A percentile compares a stretch with the other conserved stretches of the same genome.
Conservation (phyloP, 78 protist genomes). For the slime mould (Dictyostelium discoideum) region dicty_2.7 NC_007090.3:967501-968000, state of each 20-base stretch:
- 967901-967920: constrained; percentile 86
- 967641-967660: constrained; percentile 93
- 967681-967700: constrained; percentile 64
- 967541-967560: constrained; percentile 96
- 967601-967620: constrained; percentile 97
- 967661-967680: constrained; percentile 96
- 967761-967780: constrained; percentile 98
- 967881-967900: constrained; percentile 99
- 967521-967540: constrained; percentile 96
- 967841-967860: constrained; percentile 98
- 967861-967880: constrained; percentile 96
- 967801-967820: constrained; percentile 98
- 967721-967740: constrained; percentile 98
- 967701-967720: constrained; percentile 68
- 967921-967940: constrained; percentile 58
- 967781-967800: constrained; percentile 99
- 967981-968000: background rate
- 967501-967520: constrained; percentile 99
- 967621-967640: constrained; percentile 94
- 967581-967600: constrained; percentile 99
- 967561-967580: constrained; percentile 91
- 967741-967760: constrained; percentile 99
- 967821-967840: constrained; percentile 99
- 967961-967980: too few species aligned
- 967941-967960: constrained; percentile 41